Evolutionary conservation across 306 rosid genomes (phyloP).

Genomic region (Benincasa hispida): DNA sequence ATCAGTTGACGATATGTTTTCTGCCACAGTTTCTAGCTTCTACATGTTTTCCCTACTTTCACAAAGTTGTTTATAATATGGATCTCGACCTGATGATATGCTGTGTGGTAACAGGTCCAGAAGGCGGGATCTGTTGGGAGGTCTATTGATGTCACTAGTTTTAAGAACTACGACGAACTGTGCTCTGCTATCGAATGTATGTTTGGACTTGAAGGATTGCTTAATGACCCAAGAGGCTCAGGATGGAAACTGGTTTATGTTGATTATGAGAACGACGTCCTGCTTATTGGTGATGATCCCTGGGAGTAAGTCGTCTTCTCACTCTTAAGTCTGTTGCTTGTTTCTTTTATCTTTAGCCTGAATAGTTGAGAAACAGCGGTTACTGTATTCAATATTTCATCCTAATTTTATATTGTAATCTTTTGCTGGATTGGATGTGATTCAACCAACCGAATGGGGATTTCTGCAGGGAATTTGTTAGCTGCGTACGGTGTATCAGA

Average conservation of each 20-base stretch:
- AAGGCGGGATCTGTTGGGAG: constrained; percentile 95
- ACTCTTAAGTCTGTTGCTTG: too few relatives aligned
- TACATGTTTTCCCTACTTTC: neutral
- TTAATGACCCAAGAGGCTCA: constrained; percentile 74
- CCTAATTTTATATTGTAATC: neutral
- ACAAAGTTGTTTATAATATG: neutral
- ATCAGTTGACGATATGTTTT: neutral
- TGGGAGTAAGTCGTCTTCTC: constrained; percentile 64
- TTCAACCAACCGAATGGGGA: neutral
- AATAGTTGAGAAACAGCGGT: neutral
- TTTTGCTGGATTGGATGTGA: neutral
- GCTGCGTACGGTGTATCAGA: constrained; percentile 79
- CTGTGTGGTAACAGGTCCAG: constrained; percentile 47
- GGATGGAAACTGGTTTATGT: constrained; percentile 92
- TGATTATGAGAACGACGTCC: constrained; percentile 80
- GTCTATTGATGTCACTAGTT: constrained; percentile 76
- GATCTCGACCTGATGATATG: neutral
- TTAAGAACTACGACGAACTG: constrained; percentile 64
- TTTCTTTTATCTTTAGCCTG: neutral
- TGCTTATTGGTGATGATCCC: constrained; percentile 92
- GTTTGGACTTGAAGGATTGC: constrained; percentile 87
- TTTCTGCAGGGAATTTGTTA: constrained; percentile 70
- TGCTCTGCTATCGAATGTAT: constrained; percentile 76
- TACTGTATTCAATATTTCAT: neutral
- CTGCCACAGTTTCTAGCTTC: neutral